A percentile compares a stretch with the other conserved stretches of the same genome.
phyloP scores from a whole-genome alignment of 1,284 basidiomycete genomes.

The Rhodotorula mucilaginosa region DNA sequence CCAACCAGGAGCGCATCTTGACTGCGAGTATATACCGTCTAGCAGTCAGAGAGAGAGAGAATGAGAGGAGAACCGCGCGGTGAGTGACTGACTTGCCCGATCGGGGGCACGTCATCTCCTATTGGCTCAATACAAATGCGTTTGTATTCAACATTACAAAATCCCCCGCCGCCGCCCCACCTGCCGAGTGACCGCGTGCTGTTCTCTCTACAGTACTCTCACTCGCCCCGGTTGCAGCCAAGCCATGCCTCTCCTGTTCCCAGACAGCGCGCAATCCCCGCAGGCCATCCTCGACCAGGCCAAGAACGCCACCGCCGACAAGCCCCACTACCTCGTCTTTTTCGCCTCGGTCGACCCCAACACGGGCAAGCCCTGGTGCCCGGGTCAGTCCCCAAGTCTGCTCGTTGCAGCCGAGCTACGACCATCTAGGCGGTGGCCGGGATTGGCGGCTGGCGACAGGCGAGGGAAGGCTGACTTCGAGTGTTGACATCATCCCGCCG shows the following conservation, averaged over 20 bases:
- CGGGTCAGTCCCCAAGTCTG: conserved; percentile 12
- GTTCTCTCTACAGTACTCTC: background rate
- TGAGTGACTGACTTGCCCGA: background rate
- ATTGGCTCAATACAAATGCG: background rate
- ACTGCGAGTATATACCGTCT: too few species aligned
- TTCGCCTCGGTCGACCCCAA: conserved; percentile 48
- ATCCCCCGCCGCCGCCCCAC: background rate
- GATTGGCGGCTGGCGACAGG: too few species aligned
- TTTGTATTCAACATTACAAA: background rate
- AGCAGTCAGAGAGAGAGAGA: background rate
- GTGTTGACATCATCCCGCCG: background rate
- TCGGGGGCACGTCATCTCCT: background rate
- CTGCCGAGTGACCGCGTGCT: background rate
- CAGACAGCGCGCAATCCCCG: conserved; percentile 7
- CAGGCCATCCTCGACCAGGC: conserved; percentile 18
- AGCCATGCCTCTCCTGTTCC: conserved; percentile 30
- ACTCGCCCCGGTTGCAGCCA: background rate
- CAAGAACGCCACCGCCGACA: conserved; percentile 46
- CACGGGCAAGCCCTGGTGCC: conserved; percentile 53
- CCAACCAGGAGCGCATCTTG: background rate
- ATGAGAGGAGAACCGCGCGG: background rate
- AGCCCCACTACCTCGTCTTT: conserved; percentile 50
- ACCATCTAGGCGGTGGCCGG: too few species aligned
- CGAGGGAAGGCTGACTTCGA: background rate
- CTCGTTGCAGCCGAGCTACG: too few species aligned